These are phyloP conservation scores for Erigeron philadelphicus DNA, from an alignment of 140 eudicot genomes.

Conservation along the genomic window DNA sequence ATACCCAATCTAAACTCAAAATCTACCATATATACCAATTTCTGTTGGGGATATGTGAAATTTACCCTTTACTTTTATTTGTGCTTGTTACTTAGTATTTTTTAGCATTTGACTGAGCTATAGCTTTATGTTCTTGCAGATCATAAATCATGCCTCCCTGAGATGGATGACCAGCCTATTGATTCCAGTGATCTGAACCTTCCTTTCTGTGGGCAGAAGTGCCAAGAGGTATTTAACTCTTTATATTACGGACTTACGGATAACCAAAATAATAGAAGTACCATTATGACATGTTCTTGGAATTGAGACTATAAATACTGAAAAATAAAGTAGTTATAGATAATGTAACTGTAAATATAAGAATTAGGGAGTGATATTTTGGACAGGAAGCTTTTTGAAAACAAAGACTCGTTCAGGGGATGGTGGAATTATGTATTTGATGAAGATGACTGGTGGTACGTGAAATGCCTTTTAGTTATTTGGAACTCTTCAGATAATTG, in stretches of 20 bases:
- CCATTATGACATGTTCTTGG: background rate
- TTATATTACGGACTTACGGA: slow-evolving; percentile 13
- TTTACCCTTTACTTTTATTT: background rate
- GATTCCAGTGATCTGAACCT: slow-evolving; percentile 31
- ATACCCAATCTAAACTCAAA: too few species aligned
- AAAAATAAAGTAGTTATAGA: background rate
- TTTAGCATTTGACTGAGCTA: slow-evolving; percentile 5
- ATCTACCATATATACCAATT: too few species aligned
- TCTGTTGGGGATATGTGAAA: too few species aligned
- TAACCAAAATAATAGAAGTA: background rate
- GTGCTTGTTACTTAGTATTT: background rate
- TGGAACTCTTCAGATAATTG: too few species aligned
- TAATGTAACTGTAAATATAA: background rate
- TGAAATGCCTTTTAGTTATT: too few species aligned
- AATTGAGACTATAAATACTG: slow-evolving; percentile 17
- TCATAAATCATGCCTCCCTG: slow-evolving; percentile 67
- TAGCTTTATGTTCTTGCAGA: slow-evolving; percentile 35
- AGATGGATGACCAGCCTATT: slow-evolving; percentile 32
- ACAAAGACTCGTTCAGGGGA: background rate
- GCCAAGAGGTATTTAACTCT: slow-evolving; percentile 63
- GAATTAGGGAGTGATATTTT: background rate
- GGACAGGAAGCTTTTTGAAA: background rate
- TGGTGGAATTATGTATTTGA: too few species aligned
- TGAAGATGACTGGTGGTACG: background rate
- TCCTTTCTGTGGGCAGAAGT: slow-evolving; percentile 63